Evolutionary conservation across 1,284 basidiomycete species (phyloP).

Genomic region (Ustilago loliicola): DNA sequence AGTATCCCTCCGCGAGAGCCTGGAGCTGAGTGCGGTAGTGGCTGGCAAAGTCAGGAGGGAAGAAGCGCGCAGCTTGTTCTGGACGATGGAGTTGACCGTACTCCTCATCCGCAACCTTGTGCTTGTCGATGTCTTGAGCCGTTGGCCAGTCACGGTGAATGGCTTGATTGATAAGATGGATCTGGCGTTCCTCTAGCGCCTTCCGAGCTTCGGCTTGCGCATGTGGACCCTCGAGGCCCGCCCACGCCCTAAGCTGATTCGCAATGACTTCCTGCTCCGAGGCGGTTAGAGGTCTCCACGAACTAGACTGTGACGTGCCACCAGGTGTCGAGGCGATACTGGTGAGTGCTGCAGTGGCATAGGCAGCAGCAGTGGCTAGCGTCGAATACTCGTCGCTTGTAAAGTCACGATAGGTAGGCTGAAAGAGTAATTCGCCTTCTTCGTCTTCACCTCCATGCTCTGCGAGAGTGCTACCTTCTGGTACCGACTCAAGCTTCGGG

Average conservation of each 20-base stretch:
- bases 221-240: conserved; percentile 65
- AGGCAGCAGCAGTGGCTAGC: conserved; percentile 62
- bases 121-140: conserved; percentile 2
- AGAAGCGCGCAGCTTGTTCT: conserved; percentile 44
- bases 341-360: conserved; percentile 63
- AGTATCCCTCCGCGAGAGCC: conserved; percentile 64
- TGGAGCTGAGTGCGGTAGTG: conserved; percentile 64
- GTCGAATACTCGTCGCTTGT: conserved; percentile 57
- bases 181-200: conserved; percentile 54
- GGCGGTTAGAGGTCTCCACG: conserved; percentile 48
- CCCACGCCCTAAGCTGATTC: conserved; percentile 60
- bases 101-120: conserved; percentile 4
- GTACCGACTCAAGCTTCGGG: conserved; percentile 18
- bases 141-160: conserved; percentile 19
- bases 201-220: conserved; percentile 56
- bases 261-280: conserved; percentile 57
- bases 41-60: conserved; percentile 66
- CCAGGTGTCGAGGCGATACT: conserved; percentile 49
- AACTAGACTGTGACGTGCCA: conserved; percentile 23
- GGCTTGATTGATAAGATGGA: conserved; percentile 46
- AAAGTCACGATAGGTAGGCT: conserved; percentile 57
- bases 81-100: conserved; percentile 19
- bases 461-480: conserved; percentile 9
- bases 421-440: conserved; percentile 47
- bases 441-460: conserved; percentile 20